Evolutionary conservation across 2,329 filamentous ascomycete species (phyloP).

Genomic region (Phialemoniopsis sp.): DNA sequence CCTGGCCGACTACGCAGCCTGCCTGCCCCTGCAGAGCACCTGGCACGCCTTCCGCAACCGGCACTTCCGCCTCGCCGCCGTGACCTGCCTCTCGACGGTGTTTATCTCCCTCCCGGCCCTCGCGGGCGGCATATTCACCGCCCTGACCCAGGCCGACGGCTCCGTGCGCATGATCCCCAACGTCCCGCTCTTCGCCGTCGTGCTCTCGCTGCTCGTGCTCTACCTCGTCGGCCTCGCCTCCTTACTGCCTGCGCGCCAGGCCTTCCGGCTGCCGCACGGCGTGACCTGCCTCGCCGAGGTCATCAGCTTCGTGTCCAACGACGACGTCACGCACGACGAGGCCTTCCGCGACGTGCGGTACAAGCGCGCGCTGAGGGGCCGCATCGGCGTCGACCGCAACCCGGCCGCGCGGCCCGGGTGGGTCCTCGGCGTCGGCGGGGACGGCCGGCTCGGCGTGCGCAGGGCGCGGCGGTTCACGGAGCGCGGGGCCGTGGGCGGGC

Average conservation of each 20-base stretch:
- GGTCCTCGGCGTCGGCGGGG: constrained; percentile 41
- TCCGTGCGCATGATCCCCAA: constrained; percentile 66
- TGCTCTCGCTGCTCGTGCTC: constrained; percentile 68
- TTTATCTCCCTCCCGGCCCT: constrained; percentile 64
- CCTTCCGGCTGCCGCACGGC: constrained; percentile 67
- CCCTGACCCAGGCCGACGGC: constrained; percentile 51
- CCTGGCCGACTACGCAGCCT: constrained; percentile 66
- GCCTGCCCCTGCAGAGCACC: constrained; percentile 57
- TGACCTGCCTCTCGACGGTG: constrained; percentile 55
- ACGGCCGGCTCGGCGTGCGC: constrained; percentile 37
- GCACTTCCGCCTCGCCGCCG: constrained; percentile 61
- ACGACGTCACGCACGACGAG: constrained; percentile 62
- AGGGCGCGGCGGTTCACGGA: constrained; percentile 41
- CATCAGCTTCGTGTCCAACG: constrained; percentile 71
- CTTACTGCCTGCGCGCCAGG: constrained; percentile 54
- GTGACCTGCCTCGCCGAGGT: constrained; percentile 72
- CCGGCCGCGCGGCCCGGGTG: constrained; percentile 45
- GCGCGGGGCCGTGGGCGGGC: constrained; percentile 17
- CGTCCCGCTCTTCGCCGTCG: constrained; percentile 66
- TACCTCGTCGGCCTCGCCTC: constrained; percentile 62
- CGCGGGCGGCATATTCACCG: constrained; percentile 69
- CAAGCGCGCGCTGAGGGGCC: constrained; percentile 64
- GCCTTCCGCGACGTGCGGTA: constrained; percentile 63
- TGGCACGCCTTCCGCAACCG: constrained; percentile 53
- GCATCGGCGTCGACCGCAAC: constrained; percentile 54